Evolutionary conservation across 176 grass and related monocot genomes (phyloP).

Genomic region (Cenchrus fungigraminus): DNA sequence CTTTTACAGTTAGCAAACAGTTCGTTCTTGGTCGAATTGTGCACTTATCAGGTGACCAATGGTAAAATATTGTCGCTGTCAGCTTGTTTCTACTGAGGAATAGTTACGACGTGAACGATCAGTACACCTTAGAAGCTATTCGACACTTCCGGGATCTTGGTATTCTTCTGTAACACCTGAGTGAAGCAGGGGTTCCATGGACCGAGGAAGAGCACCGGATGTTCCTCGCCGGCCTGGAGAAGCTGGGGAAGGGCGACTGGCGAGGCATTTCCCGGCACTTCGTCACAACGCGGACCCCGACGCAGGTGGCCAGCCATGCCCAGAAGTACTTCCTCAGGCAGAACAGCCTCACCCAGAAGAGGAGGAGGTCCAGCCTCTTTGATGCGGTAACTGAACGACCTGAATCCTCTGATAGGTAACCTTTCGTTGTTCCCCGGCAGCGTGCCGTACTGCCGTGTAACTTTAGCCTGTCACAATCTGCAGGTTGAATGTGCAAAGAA

Average conservation of each 20-base stretch:
- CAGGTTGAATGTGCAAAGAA: slow-evolving; percentile 47
- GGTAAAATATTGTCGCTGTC: background rate
- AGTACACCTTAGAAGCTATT: background rate
- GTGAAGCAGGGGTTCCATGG: slow-evolving; percentile 66
- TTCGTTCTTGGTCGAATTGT: background rate
- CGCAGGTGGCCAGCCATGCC: slow-evolving; percentile 83
- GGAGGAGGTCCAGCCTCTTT: slow-evolving; percentile 69
- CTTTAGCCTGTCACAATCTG: background rate
- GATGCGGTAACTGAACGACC: slow-evolving; percentile 50
- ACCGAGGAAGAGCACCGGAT: slow-evolving; percentile 71
- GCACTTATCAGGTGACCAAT: background rate
- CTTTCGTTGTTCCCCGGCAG: background rate
- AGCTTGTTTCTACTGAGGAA: background rate
- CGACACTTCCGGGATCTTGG: background rate
- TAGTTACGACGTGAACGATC: background rate
- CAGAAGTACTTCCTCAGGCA: slow-evolving; percentile 89
- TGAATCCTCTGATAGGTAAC: background rate
- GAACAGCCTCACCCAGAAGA: slow-evolving; percentile 62
- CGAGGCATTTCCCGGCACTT: slow-evolving; percentile 71
- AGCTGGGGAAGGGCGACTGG: slow-evolving; percentile 79
- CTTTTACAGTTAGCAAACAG: background rate
- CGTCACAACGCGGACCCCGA: slow-evolving; percentile 66
- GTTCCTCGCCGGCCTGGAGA: slow-evolving; percentile 71
- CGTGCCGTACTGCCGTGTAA: background rate
- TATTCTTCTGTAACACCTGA: slow-evolving; percentile 1